Percentiles rank a stretch among this genome's conserved stretches.
phyloP scores from a whole-genome alignment of 2,329 filamentous ascomycete species.

The Diaporthe vaccinii region DNA sequence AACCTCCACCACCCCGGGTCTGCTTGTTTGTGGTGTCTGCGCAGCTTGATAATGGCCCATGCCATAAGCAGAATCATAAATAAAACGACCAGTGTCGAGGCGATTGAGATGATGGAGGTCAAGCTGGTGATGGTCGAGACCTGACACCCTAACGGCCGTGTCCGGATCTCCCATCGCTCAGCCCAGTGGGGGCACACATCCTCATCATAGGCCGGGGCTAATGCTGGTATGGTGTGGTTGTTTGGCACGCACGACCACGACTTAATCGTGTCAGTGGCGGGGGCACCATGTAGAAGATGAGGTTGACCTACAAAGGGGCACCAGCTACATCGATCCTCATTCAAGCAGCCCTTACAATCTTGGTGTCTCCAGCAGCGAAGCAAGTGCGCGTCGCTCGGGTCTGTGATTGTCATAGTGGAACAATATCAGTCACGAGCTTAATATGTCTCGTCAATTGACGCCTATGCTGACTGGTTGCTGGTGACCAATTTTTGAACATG shows the following conservation, averaged over 20 bases:
- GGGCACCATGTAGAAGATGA: background rate
- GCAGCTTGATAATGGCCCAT: conserved; percentile 36
- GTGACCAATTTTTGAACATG: background rate
- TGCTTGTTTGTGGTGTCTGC: conserved; percentile 37
- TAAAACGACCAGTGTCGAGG: conserved; percentile 49
- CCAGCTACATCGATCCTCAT: conserved; percentile 61
- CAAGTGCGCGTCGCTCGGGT: conserved; percentile 56
- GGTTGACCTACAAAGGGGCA: conserved; percentile 62
- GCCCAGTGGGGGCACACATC: conserved; percentile 66
- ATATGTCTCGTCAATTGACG: background rate
- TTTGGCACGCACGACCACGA: conserved; percentile 69
- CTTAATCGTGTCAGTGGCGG: conserved; percentile 48
- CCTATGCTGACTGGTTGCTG: background rate
- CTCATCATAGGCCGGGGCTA: conserved; percentile 65
- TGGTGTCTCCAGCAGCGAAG: conserved; percentile 65
- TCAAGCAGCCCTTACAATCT: conserved; percentile 62
- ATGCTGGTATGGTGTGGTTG: conserved; percentile 56
- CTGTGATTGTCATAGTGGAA: conserved; percentile 34
- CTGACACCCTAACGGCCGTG: conserved; percentile 55
- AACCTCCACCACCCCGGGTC: conserved; percentile 44
- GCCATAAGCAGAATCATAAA: conserved; percentile 44
- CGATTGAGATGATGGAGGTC: conserved; percentile 52
- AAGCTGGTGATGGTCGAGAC: conserved; percentile 58
- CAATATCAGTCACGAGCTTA: background rate
- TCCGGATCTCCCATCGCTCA: conserved; percentile 59